phyloP scores from a whole-genome alignment of 73 alveolate genomes.

The Tetrahymena borealis region DNA sequence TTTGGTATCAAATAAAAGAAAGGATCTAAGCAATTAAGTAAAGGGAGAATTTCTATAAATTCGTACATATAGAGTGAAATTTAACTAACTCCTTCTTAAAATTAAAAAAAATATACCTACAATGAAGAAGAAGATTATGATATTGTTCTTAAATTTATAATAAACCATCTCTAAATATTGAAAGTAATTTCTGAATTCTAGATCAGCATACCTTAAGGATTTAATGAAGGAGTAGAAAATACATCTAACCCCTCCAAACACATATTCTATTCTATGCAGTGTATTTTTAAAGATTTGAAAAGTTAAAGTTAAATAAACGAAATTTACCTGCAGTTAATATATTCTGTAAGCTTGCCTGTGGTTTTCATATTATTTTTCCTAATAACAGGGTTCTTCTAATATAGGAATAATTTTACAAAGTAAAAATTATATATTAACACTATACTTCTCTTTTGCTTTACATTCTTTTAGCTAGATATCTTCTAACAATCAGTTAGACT shows the following conservation, averaged over 20 bases:
- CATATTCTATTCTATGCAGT: background rate
- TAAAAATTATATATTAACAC: background rate
- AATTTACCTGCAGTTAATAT: background rate
- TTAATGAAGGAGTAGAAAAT: background rate
- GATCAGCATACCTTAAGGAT: background rate
- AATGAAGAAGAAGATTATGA: background rate
- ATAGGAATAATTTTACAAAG: background rate
- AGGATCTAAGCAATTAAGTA: background rate
- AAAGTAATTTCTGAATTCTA: background rate
- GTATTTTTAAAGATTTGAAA: background rate
- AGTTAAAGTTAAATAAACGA: background rate
- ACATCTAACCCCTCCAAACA: background rate
- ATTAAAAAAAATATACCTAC: background rate
- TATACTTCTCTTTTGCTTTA: background rate
- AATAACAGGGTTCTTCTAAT: background rate
- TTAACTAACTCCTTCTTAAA: background rate
- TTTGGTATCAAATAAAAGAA: background rate
- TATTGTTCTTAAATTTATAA: background rate
- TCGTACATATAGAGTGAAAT: background rate
- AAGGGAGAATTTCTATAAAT: background rate
- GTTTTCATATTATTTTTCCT: background rate
- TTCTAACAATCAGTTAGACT: background rate
- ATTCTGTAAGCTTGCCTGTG: background rate
- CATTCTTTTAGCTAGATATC: background rate
- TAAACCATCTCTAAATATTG: background rate